A percentile compares a stretch with the other conserved stretches of the same genome.
phyloP scores from a whole-genome alignment of 345 rosid species.

The Kandelia obovata region DNA sequence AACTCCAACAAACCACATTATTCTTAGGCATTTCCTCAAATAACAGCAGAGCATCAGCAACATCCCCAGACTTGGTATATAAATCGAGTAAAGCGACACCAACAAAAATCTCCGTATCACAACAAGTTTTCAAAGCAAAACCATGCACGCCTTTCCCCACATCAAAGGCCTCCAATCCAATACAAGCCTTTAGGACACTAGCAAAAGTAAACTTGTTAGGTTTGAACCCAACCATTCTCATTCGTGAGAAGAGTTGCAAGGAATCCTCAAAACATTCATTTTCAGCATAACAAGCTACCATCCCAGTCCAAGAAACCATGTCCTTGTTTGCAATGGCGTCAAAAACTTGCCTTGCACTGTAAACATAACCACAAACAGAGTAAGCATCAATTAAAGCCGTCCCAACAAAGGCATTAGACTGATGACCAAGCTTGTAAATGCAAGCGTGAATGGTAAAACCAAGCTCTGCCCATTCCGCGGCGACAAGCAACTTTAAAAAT shows the following conservation, averaged over 20 bases:
- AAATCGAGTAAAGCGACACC: conserved; percentile 73
- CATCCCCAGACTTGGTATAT: conserved; percentile 44
- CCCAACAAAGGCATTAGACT: conserved; percentile 63
- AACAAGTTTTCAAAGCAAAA: conserved; percentile 48
- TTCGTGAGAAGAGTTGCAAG: conserved; percentile 40
- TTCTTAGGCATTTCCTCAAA: conserved; percentile 72
- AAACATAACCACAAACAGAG: conserved; percentile 50
- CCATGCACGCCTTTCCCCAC: conserved; percentile 68
- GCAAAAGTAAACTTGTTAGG: conserved; percentile 64
- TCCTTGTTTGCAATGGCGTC: conserved; percentile 60
- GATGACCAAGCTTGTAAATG: conserved; percentile 65
- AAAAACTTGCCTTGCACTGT: conserved; percentile 53
- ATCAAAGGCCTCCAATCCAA: conserved; percentile 47
- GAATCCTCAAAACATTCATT: conserved; percentile 56
- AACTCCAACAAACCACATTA: conserved; percentile 86
- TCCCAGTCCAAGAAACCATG: conserved; percentile 82
- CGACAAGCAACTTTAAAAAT: conserved; percentile 55
- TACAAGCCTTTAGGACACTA: conserved; percentile 66
- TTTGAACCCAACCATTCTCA: conserved; percentile 59
- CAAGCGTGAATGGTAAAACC: conserved; percentile 54
- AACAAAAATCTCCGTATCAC: conserved; percentile 52
- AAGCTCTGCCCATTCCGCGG: conserved; percentile 46
- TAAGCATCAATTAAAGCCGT: conserved; percentile 74
- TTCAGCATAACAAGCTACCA: conserved; percentile 68
- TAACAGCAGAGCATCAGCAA: conserved; percentile 41